Base-by-base conservation (phyloP, 352 stramenopile species). In the Phytophthora niederhauseri region DNA sequence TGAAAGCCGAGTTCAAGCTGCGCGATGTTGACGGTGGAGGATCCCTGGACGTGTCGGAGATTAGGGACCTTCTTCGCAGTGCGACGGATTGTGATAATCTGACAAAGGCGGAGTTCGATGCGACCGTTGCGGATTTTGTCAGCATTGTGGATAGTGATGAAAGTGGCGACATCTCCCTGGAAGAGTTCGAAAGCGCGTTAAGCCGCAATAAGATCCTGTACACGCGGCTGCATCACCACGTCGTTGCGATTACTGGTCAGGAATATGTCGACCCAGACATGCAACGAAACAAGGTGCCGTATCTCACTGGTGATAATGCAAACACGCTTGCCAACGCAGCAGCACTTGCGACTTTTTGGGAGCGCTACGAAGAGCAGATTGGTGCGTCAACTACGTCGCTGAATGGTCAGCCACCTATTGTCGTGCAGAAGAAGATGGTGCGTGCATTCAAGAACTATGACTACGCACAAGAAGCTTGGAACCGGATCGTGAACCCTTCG, bases 361-460 rank as follows among this genome's bases (percentile, higher is more conserved):
- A 87, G 34, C 77, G 70, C 0, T 95, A 94, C 48, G 76, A 91
- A 61, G 72, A 87, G 30, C 84, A 97, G 63, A 73, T 91, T 43
- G 81, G 87, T 19, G 80, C 81, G 2, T 77, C 81, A 6, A 76
- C 65, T 15, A 80, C 76, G 11, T 90, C 86, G 12, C 51, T 97
- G 51, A 85, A 91, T 20, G 85, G 85, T 8, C 64, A 91, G 53
- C 61, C 62, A 22, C 71, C 82, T 19, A 61, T 77, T 17, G 66
- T 88, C 6, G 81, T 94, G 15, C 89, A 97, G 68, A 92, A 91
- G 65, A 97, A 95, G 65, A 94, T 97, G 85, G 84, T 97, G 6
- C 86, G 89, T 45, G 55, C 75, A 19, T 97, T 97, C 66, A 89
- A 86, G 60, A 95, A 91, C 68, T 95, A 90, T 26, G 89, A 97